Evolutionary conservation across 148 eudicot genomes (phyloP).

Genomic region (Rhododendron vialii): DNA sequence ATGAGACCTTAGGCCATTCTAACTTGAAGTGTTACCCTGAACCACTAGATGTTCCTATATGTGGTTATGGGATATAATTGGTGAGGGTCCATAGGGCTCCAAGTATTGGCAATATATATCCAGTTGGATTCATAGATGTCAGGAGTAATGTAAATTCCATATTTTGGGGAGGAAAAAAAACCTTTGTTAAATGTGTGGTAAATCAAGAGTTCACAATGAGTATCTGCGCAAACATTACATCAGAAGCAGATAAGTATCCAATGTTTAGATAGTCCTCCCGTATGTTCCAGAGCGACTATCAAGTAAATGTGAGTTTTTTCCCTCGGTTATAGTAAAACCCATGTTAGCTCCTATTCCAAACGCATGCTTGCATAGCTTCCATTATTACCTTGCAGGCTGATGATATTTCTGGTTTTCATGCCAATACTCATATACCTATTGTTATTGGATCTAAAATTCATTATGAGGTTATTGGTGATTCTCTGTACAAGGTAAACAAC

Average conservation of each 20-base stretch:
- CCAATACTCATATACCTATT: constrained; percentile 86
- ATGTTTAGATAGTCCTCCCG: not conserved
- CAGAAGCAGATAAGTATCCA: not conserved
- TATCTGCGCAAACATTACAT: not conserved
- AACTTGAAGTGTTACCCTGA: not conserved
- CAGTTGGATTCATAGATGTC: not conserved
- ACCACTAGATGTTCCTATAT: not conserved
- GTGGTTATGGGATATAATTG: not conserved
- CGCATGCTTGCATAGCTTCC: not conserved
- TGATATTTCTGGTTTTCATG: constrained; percentile 67
- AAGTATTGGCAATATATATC: not conserved
- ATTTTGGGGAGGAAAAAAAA: not conserved
- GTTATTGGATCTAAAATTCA: constrained; percentile 91
- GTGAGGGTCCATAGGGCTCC: not conserved
- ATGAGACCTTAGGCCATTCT: not conserved
- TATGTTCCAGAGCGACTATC: not conserved
- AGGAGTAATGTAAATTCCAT: not conserved
- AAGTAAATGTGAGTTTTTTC: not conserved
- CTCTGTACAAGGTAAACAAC: constrained; percentile 59
- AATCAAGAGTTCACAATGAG: not conserved
- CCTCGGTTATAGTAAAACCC: too few relatives aligned
- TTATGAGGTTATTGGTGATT: constrained; percentile 88
- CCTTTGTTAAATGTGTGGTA: not conserved
- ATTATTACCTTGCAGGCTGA: constrained; percentile 49
- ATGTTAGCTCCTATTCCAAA: not conserved